Evolutionary conservation across 139 green algal species (phyloP).

Genomic region (Marvania coccoides): DNA sequence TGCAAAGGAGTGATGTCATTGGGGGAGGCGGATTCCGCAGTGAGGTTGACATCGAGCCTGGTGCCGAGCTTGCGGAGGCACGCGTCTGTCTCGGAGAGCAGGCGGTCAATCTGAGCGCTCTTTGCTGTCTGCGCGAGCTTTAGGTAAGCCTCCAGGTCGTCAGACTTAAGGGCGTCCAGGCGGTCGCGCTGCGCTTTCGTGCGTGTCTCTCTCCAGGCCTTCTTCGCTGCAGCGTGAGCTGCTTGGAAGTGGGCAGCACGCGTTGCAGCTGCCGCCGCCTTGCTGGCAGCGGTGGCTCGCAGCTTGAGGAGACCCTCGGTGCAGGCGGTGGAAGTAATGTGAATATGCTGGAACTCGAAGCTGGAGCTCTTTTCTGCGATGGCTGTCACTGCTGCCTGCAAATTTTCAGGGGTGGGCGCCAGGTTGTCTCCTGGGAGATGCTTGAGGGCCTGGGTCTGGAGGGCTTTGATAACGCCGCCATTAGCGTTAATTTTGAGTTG

Average conservation of each 20-base stretch:
- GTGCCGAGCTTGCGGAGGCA: slow-evolving; percentile 45
- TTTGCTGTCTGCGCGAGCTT: slow-evolving; percentile 48
- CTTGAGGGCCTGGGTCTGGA: too few relatives aligned
- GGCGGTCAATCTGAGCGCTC: slow-evolving; percentile 38
- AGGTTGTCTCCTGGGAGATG: too few relatives aligned
- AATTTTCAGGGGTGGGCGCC: too few relatives aligned
- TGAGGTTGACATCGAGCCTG: slow-evolving; percentile 15
- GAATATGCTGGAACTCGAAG: too few relatives aligned
- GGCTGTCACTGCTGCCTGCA: too few relatives aligned
- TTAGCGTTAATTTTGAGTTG: too few relatives aligned
- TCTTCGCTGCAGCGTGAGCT: background rate
- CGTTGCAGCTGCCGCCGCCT: background rate
- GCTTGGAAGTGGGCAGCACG: background rate
- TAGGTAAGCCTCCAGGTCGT: slow-evolving; percentile 75
- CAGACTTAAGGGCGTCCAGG: slow-evolving; percentile 56
- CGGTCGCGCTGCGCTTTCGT: slow-evolving; percentile 23
- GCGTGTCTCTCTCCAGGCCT: background rate
- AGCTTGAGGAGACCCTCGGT: too few relatives aligned
- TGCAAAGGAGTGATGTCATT: background rate
- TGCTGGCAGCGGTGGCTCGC: background rate
- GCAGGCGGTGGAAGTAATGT: too few relatives aligned
- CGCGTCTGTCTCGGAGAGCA: slow-evolving; percentile 52
- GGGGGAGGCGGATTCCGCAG: background rate
- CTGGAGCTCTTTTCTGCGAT: too few relatives aligned
- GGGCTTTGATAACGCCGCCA: too few relatives aligned